Percentiles rank a stretch among this genome's conserved stretches.
Evolutionary conservation across 202 grass and related monocot genomes (phyloP).

Genomic region (Carex sylvatica): DNA sequence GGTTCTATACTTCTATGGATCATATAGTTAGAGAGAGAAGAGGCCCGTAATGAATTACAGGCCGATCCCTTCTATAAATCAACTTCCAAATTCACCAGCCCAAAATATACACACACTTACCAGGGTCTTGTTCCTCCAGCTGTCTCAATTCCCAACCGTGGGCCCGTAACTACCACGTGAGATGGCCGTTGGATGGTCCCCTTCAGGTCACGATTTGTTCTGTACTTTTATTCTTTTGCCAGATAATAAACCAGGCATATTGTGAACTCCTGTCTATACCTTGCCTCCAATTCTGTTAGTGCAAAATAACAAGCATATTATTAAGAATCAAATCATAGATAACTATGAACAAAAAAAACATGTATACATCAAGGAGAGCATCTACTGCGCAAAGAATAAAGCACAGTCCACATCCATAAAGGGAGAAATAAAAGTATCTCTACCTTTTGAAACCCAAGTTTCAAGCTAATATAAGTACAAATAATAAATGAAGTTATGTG

Average conservation of each 20-base stretch:
- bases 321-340: background rate
- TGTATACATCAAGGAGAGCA: background rate
- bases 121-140: background rate
- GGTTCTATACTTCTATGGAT: too few species aligned
- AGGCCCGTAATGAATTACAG: background rate
- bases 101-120: background rate
- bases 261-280: background rate
- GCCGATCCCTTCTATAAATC: background rate
- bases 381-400: slow-evolving; percentile 9
- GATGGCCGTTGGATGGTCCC: background rate
- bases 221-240: background rate
- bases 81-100: background rate
- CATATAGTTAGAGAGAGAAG: background rate
- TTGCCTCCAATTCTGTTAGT: background rate
- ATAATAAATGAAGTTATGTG: background rate
- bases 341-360: background rate
- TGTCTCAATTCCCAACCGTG: background rate
- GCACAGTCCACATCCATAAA: background rate
- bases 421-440: background rate
- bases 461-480: slow-evolving; percentile 10
- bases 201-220: background rate
- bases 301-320: background rate
- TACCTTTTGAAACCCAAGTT: background rate
- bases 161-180: background rate
- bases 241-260: background rate